Conservation (phyloP, 495 filamentous ascomycete genomes). For the Penicillium tannophilum region DNA sequence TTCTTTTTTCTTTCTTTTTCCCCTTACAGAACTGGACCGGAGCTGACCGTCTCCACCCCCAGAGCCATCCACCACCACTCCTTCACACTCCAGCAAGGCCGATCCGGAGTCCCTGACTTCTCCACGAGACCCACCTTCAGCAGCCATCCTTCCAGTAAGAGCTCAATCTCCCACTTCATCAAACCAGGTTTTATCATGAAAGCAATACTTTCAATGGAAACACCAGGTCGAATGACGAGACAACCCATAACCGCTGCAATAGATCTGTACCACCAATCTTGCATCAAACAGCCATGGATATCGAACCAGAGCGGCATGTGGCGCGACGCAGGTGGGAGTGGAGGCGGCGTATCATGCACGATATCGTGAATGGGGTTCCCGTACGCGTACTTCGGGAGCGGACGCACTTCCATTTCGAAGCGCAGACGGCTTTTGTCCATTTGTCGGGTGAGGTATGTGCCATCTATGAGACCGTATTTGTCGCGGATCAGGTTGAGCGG, state of each 20-base stretch:
- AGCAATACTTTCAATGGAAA: slow-evolving; percentile 52
- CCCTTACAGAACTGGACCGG: too few species aligned
- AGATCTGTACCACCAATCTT: slow-evolving; percentile 64
- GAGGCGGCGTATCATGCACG: slow-evolving; percentile 26
- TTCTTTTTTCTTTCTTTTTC: too few species aligned
- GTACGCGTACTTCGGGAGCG: slow-evolving; percentile 57
- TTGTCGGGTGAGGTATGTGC: slow-evolving; percentile 69
- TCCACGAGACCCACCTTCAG: slow-evolving; percentile 47
- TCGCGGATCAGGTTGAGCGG: slow-evolving; percentile 62
- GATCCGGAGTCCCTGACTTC: slow-evolving; percentile 28
- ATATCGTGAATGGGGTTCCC: slow-evolving; percentile 54
- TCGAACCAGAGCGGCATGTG: slow-evolving; percentile 79
- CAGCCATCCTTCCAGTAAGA: slow-evolving; percentile 69
- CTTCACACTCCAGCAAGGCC: slow-evolving; percentile 47
- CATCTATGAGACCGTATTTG: slow-evolving; percentile 71
- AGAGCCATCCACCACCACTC: slow-evolving; percentile 72
- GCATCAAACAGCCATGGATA: slow-evolving; percentile 65
- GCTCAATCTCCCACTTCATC: slow-evolving; percentile 67
- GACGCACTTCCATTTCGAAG: slow-evolving; percentile 63
- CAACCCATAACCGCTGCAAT: slow-evolving; percentile 60
- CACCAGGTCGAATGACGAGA: slow-evolving; percentile 61
- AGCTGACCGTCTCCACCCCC: not conserved
- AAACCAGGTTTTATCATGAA: slow-evolving; percentile 60
- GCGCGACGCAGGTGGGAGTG: slow-evolving; percentile 22
- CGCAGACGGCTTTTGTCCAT: slow-evolving; percentile 66